Evolutionary conservation across 345 rosid species (phyloP), one percentile per base, ranked within the genome.

Genomic region (Fremontodendron californicum): DNA sequence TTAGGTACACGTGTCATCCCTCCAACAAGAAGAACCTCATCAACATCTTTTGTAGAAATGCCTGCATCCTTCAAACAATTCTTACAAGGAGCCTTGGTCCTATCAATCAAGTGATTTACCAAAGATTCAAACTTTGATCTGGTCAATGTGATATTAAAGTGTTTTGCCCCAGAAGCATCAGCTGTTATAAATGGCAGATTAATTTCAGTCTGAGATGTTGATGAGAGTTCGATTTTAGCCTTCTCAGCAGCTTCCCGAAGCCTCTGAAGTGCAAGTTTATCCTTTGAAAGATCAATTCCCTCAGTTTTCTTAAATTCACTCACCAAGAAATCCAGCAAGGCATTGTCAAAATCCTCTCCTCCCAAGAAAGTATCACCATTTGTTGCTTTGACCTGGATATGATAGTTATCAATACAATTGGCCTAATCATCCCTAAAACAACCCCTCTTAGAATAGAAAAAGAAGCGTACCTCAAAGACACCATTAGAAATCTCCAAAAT

Each of bases 1-100:
- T 90, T 94, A n/a, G 98, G 98, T 25, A 94, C 98, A 84, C 97
- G 97, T 4, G 97, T 93, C 98, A 93, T 92, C 31, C 98, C 98
- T 23, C 98, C 98, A 52, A 94, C 97, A 4, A 94, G 88, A 46
- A 94, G 89, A 75, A 94, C 97, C 81, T 92, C 97, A 70, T 91
- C 92, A 12, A 94, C 88, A 6, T 90, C 98, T 62, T 91, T 89
- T 58, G 85, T 84, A 18, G 89, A 79, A 43, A 92, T 83, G 27
- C 91, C 89, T 37, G 98, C 97, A 85, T 94, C 98, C 80, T 92
- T 92, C 79, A 94, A 79, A 64, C 97, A 90, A 82, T 80, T 94
- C 82, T 88, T 88, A 75, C 98, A 94, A 0, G 98, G 97, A 13
- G 68, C 70, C 23, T 81, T 83, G 9, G 97, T 91, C 83, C 93